Conservation (phyloP, 352 stramenopile genomes). For the Blastocystis sp. region DNA sequence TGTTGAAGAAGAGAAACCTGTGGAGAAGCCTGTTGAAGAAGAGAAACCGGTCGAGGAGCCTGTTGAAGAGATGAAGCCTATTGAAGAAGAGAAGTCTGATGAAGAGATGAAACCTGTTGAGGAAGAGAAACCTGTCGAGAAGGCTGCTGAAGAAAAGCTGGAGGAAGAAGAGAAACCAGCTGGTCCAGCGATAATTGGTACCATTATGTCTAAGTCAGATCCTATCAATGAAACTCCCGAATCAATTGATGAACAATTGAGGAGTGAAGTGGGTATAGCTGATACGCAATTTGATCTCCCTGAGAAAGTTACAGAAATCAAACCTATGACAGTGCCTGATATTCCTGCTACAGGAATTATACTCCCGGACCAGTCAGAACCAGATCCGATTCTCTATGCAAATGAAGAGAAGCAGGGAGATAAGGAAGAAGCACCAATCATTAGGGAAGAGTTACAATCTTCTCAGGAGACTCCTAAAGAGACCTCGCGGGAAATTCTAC, state of each 20-base stretch:
- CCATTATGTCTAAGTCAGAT: too few species aligned
- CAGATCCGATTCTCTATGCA: not conserved
- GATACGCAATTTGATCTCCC: not conserved
- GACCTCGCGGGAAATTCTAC: too few species aligned
- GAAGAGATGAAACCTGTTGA: not conserved
- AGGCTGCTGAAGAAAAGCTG: not conserved
- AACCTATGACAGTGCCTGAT: not conserved
- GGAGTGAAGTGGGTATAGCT: not conserved
- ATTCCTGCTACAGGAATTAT: not conserved
- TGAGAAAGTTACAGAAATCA: not conserved
- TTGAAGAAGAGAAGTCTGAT: not conserved
- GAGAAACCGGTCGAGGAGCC: not conserved
- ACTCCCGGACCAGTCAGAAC: not conserved
- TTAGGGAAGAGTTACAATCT: too few species aligned
- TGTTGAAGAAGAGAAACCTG: not conserved
- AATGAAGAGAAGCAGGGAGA: conserved; percentile 26
- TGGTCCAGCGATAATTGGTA: not conserved
- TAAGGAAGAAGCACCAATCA: not conserved
- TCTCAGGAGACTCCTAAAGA: not conserved
- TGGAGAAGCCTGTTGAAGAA: not conserved
- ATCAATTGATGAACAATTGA: not conserved
- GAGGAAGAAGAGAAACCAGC: not conserved
- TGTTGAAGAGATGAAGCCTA: not conserved
- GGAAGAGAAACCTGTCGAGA: not conserved
- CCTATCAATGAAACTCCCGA: not conserved